Base-by-base conservation (phyloP, 805 yeast species). In the Peterozyma xylosa region DNA sequence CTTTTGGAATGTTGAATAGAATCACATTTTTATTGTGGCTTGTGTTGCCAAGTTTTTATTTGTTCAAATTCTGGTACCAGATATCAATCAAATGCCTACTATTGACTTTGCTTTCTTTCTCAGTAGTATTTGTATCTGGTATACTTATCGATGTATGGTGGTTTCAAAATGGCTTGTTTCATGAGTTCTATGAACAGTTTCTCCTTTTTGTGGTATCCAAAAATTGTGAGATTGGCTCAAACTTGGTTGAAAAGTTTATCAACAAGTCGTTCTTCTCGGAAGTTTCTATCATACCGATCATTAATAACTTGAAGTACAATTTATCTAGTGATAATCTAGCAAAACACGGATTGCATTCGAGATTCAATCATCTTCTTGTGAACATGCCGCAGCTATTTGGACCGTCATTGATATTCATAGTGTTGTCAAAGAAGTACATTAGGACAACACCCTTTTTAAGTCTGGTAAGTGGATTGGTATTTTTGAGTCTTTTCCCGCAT, bases 341-440 rank as follows among this genome's bases (percentile, higher is more conserved):
- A 0, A 50, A 57, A 27, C 99, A 93, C 60, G 99, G 99, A 0
- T 53, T 88, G 5, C 99, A 93, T 56, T 79, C 90, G 3, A 67
- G 75, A 30, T 82, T 78, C 50, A 83, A 85, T 0, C 99, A 93
- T 55, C 4, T 86, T 0, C 51, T 87, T 21, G 63, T 86, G 6
- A 91, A 90, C 54, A 50, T 87, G 5, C 97, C 98, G 0, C 82
- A 80, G 50, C 63, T 93, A 13, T 39, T 89, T 11, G 99, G 98
- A 0, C 98, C 99, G 0, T 69, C 78, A 3, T 41, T 86, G 1
- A 41, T 82, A 1, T 64, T 74, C 21, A 59, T 76, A 39, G 62
- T 72, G 14, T 69, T 64, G 43, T 56, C 63, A 6, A 62, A 60
- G 38, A 61, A 57, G 10, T 70, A 76, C 53, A 56, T 68, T 52